A percentile compares a stretch with the other conserved stretches of the same genome.
Evolutionary conservation across 768 basidiomycete genomes (phyloP).

Genomic region (Russula sp.): DNA sequence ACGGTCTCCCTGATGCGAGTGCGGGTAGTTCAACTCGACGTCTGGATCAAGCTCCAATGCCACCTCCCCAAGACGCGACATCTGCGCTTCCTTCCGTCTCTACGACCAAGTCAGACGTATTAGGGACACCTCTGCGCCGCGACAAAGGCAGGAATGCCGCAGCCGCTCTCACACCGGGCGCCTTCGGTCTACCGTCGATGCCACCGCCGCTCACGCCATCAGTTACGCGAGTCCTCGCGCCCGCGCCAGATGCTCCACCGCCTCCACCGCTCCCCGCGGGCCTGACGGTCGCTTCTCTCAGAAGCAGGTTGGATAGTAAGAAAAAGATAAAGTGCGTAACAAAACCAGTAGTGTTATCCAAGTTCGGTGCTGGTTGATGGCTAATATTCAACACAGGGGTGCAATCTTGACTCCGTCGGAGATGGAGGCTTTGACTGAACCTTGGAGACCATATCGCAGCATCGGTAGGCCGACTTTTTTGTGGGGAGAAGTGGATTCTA

Average conservation of each 20-base stretch:
- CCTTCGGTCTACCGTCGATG: constrained; percentile 39
- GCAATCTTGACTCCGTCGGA: constrained; percentile 74
- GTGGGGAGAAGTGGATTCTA: background rate
- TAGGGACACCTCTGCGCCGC: constrained; percentile 16
- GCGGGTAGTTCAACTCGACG: background rate
- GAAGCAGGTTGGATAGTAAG: constrained; percentile 61
- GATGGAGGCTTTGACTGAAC: constrained; percentile 72
- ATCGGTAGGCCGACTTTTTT: constrained; percentile 49
- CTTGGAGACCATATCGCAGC: constrained; percentile 81
- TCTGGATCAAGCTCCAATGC: constrained; percentile 6
- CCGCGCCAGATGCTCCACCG: constrained; percentile 29
- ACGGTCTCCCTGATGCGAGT: background rate
- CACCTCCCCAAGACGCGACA: background rate
- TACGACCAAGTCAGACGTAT: background rate
- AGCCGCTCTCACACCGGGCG: constrained; percentile 1
- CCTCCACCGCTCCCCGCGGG: constrained; percentile 54
- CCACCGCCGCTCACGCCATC: constrained; percentile 69
- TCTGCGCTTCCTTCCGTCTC: constrained; percentile 3
- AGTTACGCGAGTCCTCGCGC: constrained; percentile 52
- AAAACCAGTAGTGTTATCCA: too few species aligned
- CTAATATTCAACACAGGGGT: constrained; percentile 45
- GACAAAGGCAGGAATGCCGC: background rate
- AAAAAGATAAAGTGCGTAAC: constrained; percentile 65
- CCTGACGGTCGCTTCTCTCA: constrained; percentile 53
- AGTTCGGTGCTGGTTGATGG: constrained; percentile 4